These are phyloP conservation scores for Biscogniauxia mediterranea DNA, from an alignment of 2,329 filamentous ascomycete species.

Conservation along the genomic window DNA sequence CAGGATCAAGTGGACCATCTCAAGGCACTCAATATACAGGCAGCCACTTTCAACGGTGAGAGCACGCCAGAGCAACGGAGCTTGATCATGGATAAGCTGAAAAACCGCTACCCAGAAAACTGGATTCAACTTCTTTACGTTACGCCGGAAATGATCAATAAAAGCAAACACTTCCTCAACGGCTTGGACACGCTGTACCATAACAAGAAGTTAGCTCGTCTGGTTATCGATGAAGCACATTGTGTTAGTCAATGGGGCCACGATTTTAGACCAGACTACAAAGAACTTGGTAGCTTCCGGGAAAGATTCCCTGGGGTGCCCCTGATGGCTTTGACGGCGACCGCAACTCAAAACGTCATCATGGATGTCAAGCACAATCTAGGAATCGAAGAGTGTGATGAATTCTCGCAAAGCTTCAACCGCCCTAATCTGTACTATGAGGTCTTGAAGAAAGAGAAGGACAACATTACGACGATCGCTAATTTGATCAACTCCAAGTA, in stretches of 20 bases:
- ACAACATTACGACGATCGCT: conserved; percentile 52
- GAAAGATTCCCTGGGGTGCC: conserved; percentile 74
- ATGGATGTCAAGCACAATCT: conserved; percentile 89
- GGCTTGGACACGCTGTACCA: conserved; percentile 67
- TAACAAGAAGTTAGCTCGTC: conserved; percentile 72
- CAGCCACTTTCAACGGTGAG: conserved; percentile 79
- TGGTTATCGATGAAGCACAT: conserved; percentile 98
- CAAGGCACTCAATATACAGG: conserved; percentile 70
- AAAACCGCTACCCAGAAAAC: conserved; percentile 65
- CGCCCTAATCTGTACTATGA: conserved; percentile 92
- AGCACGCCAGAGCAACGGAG: conserved; percentile 61
- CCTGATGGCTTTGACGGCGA: conserved; percentile 92
- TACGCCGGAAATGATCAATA: conserved; percentile 94
- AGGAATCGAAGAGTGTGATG: conserved; percentile 73
- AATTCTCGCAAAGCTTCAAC: conserved; percentile 93
- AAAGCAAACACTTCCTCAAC: conserved; percentile 67
- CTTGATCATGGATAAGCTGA: conserved; percentile 64
- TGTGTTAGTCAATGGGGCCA: conserved; percentile 99
- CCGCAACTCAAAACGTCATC: conserved; percentile 90
- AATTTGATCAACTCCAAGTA: conserved; percentile 71
- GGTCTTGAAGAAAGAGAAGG: conserved; percentile 69
- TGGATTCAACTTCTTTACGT: conserved; percentile 88
- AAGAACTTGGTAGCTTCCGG: conserved; percentile 74
- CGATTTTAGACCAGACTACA: conserved; percentile 96
- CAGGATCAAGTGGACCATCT: conserved; percentile 92